A percentile compares a stretch with the other conserved stretches of the same genome.
phyloP scores from a whole-genome alignment of 1,284 basidiomycete species.

The Stereum hirsutum region DNA sequence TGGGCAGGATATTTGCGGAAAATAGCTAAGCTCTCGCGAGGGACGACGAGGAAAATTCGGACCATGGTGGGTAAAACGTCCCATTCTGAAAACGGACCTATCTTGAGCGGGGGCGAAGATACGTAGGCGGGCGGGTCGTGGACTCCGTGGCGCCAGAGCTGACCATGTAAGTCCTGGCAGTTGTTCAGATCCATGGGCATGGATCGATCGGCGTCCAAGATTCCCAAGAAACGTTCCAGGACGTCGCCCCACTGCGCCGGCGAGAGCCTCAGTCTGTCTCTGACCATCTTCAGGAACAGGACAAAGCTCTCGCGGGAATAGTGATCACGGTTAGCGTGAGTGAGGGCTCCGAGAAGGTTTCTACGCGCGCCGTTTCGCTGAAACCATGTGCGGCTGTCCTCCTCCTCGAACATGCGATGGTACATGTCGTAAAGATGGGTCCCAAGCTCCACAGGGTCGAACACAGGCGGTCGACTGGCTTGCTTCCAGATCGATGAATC shows the following conservation, averaged over 20 bases:
- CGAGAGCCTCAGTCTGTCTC: conserved; percentile 13
- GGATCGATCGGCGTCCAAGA: not conserved
- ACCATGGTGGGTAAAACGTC: conserved; percentile 15
- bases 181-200: not conserved
- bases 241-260: not conserved
- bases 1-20: conserved; percentile 14
- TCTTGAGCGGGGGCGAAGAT: not conserved
- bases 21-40: conserved; percentile 19
- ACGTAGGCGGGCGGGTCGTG: not conserved
- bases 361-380: conserved; percentile 1
- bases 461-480: conserved; percentile 7
- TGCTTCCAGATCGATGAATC: not conserved
- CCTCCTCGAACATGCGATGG: conserved; percentile 34
- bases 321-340: conserved; percentile 20
- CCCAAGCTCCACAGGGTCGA: conserved; percentile 26
- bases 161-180: not conserved
- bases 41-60: conserved; percentile 24
- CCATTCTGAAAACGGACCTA: conserved; percentile 14
- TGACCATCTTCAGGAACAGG: conserved; percentile 29
- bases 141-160: not conserved
- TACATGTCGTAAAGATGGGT: conserved; percentile 38
- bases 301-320: conserved; percentile 37
- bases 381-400: conserved; percentile 17
- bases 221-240: not conserved
- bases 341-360: conserved; percentile 12